Evolutionary conservation across 2,329 filamentous ascomycete genomes (phyloP).

Genomic region (Aspergillus bombycis): DNA sequence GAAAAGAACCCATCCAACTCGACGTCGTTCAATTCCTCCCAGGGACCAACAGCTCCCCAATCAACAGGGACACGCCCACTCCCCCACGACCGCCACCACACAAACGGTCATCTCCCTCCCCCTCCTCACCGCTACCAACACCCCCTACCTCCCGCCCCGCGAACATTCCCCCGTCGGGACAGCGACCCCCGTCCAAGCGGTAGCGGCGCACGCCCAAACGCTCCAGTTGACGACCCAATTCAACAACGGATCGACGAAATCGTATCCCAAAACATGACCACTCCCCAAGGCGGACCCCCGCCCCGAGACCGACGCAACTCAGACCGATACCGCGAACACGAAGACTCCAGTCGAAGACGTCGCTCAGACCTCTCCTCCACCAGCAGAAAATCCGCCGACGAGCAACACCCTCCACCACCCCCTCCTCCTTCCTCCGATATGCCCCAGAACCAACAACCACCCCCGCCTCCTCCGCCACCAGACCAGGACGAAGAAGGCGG

Average conservation of each 20-base stretch:
- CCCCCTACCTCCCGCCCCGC: conserved; percentile 22
- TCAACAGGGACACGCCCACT: conserved; percentile 13
- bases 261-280: conserved; percentile 30
- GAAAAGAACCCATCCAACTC: conserved; percentile 12
- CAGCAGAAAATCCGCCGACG: conserved; percentile 7
- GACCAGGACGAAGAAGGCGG: conserved; percentile 34
- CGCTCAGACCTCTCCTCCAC: conserved; percentile 13
- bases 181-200: conserved; percentile 17
- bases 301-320: conserved; percentile 13
- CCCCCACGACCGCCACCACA: conserved; percentile 17
- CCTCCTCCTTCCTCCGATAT: conserved; percentile 14
- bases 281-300: conserved; percentile 5
- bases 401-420: conserved; percentile 14
- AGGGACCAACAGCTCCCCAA: conserved; percentile 1
- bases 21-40: conserved; percentile 14
- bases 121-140: conserved; percentile 25
- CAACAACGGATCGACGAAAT: conserved; percentile 43
- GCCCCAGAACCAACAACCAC: neutral
- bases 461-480: conserved; percentile 12
- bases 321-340: conserved; percentile 24
- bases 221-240: conserved; percentile 36
- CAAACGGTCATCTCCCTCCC: conserved; percentile 23
- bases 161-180: conserved; percentile 20
- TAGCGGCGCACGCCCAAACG: conserved; percentile 7
- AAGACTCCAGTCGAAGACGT: conserved; percentile 19